Percentiles rank a stretch among this genome's conserved stretches.
Evolutionary conservation across 2,329 filamentous ascomycete species (phyloP).

Genomic region (Didymosphaeria variabile): DNA sequence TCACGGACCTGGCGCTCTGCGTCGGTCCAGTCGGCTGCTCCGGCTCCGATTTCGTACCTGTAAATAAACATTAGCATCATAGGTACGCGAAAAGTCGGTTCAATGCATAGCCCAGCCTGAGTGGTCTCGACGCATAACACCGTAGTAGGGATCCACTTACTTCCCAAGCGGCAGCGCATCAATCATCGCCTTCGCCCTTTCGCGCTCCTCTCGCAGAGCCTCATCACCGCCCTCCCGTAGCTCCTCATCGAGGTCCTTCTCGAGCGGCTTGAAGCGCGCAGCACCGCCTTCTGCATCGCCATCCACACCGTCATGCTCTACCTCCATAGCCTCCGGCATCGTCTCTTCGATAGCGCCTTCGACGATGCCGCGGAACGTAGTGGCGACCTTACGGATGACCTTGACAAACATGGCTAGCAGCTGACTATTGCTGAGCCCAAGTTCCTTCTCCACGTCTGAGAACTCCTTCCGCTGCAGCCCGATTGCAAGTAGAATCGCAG

Average conservation of each 20-base stretch:
- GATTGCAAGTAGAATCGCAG: constrained; percentile 83
- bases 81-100: too few relatives aligned
- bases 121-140: not conserved
- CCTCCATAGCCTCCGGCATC: constrained; percentile 57
- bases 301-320: constrained; percentile 62
- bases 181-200: constrained; percentile 87
- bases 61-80: constrained; percentile 15
- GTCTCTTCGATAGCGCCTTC: constrained; percentile 68
- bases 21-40: constrained; percentile 63
- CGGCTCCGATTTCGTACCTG: constrained; percentile 59
- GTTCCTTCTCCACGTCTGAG: constrained; percentile 79
- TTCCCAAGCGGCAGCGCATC: constrained; percentile 89
- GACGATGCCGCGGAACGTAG: constrained; percentile 78
- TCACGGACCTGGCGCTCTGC: constrained; percentile 76
- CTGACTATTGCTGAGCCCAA: constrained; percentile 77
- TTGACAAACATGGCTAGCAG: constrained; percentile 97
- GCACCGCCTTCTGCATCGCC: constrained; percentile 69
- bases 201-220: constrained; percentile 72
- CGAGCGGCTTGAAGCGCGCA: constrained; percentile 74
- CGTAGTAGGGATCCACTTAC: constrained; percentile 59
- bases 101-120: too few relatives aligned
- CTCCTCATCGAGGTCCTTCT: constrained; percentile 78
- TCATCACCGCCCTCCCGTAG: constrained; percentile 84
- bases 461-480: constrained; percentile 91
- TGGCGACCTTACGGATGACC: constrained; percentile 85